phyloP scores from a whole-genome alignment of 2,329 filamentous ascomycete species.

The Fusarium bulbicola region DNA sequence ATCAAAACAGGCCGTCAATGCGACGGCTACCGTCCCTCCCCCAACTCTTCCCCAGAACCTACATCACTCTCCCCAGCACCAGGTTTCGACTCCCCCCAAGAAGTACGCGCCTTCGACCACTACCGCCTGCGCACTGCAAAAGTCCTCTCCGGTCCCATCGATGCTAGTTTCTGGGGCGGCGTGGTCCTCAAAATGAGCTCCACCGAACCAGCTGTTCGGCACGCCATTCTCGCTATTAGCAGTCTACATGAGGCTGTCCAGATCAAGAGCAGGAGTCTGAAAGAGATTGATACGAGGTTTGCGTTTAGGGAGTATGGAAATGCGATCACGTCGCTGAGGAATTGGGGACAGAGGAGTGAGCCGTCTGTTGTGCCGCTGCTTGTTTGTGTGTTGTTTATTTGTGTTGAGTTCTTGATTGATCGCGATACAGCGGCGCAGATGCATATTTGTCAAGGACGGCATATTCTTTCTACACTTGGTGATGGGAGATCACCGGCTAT shows the following conservation, averaged over 20 bases:
- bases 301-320: slow-evolving; percentile 55
- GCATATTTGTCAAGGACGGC: slow-evolving; percentile 55
- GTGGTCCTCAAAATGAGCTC: slow-evolving; percentile 57
- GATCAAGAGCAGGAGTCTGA: slow-evolving; percentile 29
- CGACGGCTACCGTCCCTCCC: slow-evolving; percentile 58
- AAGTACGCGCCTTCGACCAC: slow-evolving; percentile 45
- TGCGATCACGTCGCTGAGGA: slow-evolving; percentile 55
- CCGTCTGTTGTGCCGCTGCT: slow-evolving; percentile 49
- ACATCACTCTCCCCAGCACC: slow-evolving; percentile 23
- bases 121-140: slow-evolving; percentile 50
- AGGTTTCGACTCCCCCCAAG: slow-evolving; percentile 35
- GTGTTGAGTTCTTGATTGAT: slow-evolving; percentile 63
- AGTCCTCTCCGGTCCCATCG: slow-evolving; percentile 54
- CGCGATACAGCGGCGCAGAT: slow-evolving; percentile 57
- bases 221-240: slow-evolving; percentile 60
- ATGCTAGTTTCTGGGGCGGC: slow-evolving; percentile 54
- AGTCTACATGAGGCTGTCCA: slow-evolving; percentile 53
- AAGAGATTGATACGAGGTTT: slow-evolving; percentile 34
- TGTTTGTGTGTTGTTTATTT: slow-evolving; percentile 61
- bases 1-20: slow-evolving; percentile 64
- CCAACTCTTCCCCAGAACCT: slow-evolving; percentile 27
- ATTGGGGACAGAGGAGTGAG: slow-evolving; percentile 47
- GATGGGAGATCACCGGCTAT: slow-evolving; percentile 44
- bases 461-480: slow-evolving; percentile 50
- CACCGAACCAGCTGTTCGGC: slow-evolving; percentile 56